phyloP scores from a whole-genome alignment of 2,329 filamentous ascomycete species.

The Penicillium crustosum region DNA sequence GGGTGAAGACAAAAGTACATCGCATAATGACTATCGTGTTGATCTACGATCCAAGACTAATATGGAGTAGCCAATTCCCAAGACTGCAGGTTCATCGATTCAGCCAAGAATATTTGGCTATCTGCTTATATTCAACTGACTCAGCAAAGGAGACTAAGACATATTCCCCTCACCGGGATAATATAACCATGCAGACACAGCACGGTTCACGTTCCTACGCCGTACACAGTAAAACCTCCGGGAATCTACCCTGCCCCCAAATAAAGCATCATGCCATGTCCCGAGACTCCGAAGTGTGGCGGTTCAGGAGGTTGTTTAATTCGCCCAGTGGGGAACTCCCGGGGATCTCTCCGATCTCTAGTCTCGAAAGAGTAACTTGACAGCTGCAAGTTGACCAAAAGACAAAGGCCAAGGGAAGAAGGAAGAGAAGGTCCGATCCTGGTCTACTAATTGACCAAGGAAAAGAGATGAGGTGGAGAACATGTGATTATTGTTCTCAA shows the following conservation, averaged over 20 bases:
- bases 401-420: slow-evolving; percentile 5
- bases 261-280: not conserved
- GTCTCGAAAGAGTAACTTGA: slow-evolving; percentile 31
- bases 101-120: not conserved
- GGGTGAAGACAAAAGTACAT: not conserved
- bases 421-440: slow-evolving; percentile 4
- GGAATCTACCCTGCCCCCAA: not conserved
- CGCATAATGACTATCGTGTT: not conserved
- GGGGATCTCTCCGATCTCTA: slow-evolving; percentile 34
- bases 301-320: slow-evolving; percentile 16
- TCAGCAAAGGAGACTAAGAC: not conserved
- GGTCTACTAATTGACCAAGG: not conserved
- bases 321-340: slow-evolving; percentile 24
- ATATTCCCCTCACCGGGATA: not conserved
- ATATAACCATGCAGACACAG: slow-evolving; percentile 4
- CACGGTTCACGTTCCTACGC: slow-evolving; percentile 22
- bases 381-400: slow-evolving; percentile 26
- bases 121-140: not conserved
- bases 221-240: slow-evolving; percentile 25
- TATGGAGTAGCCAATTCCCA: not conserved
- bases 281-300: slow-evolving; percentile 12
- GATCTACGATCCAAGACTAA: not conserved
- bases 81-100: not conserved
- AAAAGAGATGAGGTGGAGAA: not conserved
- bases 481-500: not conserved